phyloP scores from a whole-genome alignment of 331 rosid species.

The Arachis monticola region DNA sequence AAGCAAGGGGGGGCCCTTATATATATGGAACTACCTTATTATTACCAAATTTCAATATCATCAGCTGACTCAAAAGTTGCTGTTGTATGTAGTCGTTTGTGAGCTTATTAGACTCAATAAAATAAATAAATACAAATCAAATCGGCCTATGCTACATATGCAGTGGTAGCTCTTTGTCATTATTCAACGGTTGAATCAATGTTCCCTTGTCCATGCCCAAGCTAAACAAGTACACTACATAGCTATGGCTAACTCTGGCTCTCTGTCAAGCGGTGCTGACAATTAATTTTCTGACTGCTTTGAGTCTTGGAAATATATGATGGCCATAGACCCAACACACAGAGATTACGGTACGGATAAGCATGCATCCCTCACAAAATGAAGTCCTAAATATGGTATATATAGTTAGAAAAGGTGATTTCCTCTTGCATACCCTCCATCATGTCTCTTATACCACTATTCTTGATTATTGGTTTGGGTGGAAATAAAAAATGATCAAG shows the following conservation, averaged over 20 bases:
- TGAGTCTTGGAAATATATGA: constrained; percentile 25
- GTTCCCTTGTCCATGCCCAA: constrained; percentile 36
- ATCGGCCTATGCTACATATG: constrained; percentile 15
- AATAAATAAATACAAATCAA: background rate
- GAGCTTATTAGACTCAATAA: background rate
- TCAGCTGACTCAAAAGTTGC: constrained; percentile 56
- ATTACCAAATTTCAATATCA: constrained; percentile 32
- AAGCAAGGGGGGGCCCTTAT: constrained; percentile 41
- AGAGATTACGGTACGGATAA: background rate
- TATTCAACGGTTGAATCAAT: constrained; percentile 44
- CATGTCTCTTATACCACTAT: background rate
- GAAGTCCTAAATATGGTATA: constrained; percentile 23
- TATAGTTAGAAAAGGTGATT: constrained; percentile 24
- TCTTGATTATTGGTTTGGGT: constrained; percentile 15
- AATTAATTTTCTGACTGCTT: constrained; percentile 2
- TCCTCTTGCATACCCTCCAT: background rate
- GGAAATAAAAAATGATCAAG: background rate
- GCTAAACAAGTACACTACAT: constrained; percentile 11
- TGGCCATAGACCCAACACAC: constrained; percentile 12
- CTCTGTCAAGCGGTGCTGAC: constrained; percentile 36
- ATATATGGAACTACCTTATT: constrained; percentile 30
- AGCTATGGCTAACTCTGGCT: constrained; percentile 26
- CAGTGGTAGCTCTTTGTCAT: constrained; percentile 13
- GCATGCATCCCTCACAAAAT: constrained; percentile 5
- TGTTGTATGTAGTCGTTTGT: constrained; percentile 39